A percentile compares a stretch with the other conserved stretches of the same genome.
Conservation (phyloP, 495 filamentous ascomycete genomes). For the Penicillium nucicola region DNA sequence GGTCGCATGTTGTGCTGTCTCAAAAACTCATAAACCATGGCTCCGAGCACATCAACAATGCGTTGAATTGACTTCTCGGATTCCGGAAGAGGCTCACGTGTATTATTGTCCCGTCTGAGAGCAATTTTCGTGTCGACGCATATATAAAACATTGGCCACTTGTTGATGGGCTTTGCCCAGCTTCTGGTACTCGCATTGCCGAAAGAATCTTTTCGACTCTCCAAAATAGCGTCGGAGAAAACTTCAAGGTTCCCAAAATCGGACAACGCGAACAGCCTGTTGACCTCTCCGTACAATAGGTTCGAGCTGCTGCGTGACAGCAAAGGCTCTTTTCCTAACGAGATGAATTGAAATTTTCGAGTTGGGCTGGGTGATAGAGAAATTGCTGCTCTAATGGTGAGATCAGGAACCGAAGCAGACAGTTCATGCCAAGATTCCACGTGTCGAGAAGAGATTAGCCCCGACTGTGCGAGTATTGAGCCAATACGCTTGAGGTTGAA, state of each 20-base stretch:
- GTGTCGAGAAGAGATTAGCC: slow-evolving; percentile 50
- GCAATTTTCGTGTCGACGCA: slow-evolving; percentile 48
- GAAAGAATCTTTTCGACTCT: slow-evolving; percentile 46
- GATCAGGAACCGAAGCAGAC: slow-evolving; percentile 55
- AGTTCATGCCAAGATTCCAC: slow-evolving; percentile 62
- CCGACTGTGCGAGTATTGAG: slow-evolving; percentile 62
- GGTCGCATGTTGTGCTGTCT: slow-evolving; percentile 64
- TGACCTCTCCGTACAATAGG: slow-evolving; percentile 74
- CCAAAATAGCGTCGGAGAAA: slow-evolving; percentile 11
- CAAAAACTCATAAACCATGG: slow-evolving; percentile 65
- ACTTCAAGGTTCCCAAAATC: slow-evolving; percentile 66
- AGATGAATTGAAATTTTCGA: slow-evolving; percentile 75
- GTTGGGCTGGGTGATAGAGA: slow-evolving; percentile 67
- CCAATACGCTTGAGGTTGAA: slow-evolving; percentile 37
- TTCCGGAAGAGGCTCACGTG: slow-evolving; percentile 29
- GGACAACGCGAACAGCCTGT: slow-evolving; percentile 71
- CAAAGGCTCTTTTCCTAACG: slow-evolving; percentile 64
- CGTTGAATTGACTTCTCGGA: slow-evolving; percentile 45
- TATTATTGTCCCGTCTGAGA: slow-evolving; percentile 10
- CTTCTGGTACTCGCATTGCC: slow-evolving; percentile 56
- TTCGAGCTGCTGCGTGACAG: slow-evolving; percentile 51
- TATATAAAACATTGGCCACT: slow-evolving; percentile 90
- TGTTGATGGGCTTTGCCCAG: slow-evolving; percentile 64
- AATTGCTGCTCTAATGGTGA: slow-evolving; percentile 66
- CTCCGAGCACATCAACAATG: slow-evolving; percentile 59